Percentiles rank a stretch among this genome's conserved stretches.
phyloP scores from a whole-genome alignment of 495 filamentous ascomycete genomes.

The Podospora tetraspora region DNA sequence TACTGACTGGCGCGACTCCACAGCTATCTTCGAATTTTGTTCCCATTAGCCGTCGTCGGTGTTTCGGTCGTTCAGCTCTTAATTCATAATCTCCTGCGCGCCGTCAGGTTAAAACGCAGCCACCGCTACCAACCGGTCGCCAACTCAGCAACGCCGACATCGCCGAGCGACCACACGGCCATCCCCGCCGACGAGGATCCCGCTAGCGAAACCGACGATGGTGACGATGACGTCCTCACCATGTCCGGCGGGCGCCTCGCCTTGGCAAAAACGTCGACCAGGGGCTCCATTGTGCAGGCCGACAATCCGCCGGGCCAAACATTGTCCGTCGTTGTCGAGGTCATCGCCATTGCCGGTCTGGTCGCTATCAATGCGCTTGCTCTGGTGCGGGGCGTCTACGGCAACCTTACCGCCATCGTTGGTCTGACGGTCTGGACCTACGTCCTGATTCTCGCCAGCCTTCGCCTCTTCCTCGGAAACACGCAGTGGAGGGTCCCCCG shows the following conservation, averaged over 20 bases:
- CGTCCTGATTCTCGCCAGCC: slow-evolving; percentile 64
- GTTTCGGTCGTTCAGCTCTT: slow-evolving; percentile 64
- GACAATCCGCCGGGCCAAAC: slow-evolving; percentile 72
- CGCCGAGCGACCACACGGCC: slow-evolving; percentile 44
- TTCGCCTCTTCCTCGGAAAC: slow-evolving; percentile 68
- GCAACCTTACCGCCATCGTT: slow-evolving; percentile 54
- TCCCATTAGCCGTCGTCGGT: slow-evolving; percentile 67
- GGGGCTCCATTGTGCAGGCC: slow-evolving; percentile 63
- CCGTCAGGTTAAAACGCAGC: slow-evolving; percentile 40
- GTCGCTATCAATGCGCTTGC: slow-evolving; percentile 61
- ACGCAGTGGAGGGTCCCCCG: slow-evolving; percentile 61
- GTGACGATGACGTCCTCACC: slow-evolving; percentile 57
- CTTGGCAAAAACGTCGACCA: slow-evolving; percentile 58
- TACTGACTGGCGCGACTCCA: slow-evolving; percentile 16
- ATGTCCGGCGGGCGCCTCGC: slow-evolving; percentile 47
- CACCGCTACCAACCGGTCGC: slow-evolving; percentile 48
- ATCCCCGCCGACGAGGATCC: slow-evolving; percentile 42
- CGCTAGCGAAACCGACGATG: slow-evolving; percentile 55
- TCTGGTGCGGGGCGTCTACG: slow-evolving; percentile 41
- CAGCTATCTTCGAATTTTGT: slow-evolving; percentile 78
- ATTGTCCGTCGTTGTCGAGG: slow-evolving; percentile 64
- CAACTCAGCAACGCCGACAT: slow-evolving; percentile 34
- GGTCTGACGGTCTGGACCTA: slow-evolving; percentile 74
- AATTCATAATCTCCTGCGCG: slow-evolving; percentile 46
- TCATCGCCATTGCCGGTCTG: slow-evolving; percentile 64